Evolutionary conservation across 768 basidiomycete species (phyloP).

Genomic region (Rhodotorula sphaerocarpa): DNA sequence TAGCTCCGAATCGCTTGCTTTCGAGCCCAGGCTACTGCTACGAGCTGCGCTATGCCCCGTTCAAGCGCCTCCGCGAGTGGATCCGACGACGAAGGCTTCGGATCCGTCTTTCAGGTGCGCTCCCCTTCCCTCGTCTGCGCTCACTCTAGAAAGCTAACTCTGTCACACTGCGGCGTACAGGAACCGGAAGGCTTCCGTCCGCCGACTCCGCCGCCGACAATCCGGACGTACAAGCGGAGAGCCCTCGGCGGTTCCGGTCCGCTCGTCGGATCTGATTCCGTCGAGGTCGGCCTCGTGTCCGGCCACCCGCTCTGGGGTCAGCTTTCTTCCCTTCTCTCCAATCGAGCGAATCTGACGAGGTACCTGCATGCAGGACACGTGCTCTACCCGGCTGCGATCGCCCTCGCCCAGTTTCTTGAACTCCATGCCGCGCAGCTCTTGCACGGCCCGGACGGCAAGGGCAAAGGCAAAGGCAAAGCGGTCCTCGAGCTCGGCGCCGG

Average conservation of each 20-base stretch:
- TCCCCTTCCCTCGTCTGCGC: not conserved
- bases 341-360: not conserved
- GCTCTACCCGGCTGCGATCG: constrained; percentile 41
- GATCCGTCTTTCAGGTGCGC: constrained; percentile 11
- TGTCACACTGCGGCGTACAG: not conserved
- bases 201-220: constrained; percentile 26
- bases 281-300: constrained; percentile 30
- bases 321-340: not conserved
- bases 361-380: constrained; percentile 36
- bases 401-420: constrained; percentile 40
- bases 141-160: not conserved
- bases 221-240: constrained; percentile 17
- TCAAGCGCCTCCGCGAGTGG: not conserved
- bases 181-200: constrained; percentile 29
- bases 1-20: no score
- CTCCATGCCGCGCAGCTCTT: constrained; percentile 36
- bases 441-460: constrained; percentile 5
- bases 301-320: constrained; percentile 36
- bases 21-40: not conserved
- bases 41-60: not conserved
- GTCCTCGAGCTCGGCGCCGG: constrained; percentile 91
- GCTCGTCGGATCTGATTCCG: not conserved
- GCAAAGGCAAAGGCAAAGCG: constrained; percentile 41
- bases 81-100: constrained; percentile 22
- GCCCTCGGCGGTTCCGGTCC: constrained; percentile 19